Conservation (phyloP, 108 stramenopile species). For the Cyclostephanos invisitatus region DNA sequence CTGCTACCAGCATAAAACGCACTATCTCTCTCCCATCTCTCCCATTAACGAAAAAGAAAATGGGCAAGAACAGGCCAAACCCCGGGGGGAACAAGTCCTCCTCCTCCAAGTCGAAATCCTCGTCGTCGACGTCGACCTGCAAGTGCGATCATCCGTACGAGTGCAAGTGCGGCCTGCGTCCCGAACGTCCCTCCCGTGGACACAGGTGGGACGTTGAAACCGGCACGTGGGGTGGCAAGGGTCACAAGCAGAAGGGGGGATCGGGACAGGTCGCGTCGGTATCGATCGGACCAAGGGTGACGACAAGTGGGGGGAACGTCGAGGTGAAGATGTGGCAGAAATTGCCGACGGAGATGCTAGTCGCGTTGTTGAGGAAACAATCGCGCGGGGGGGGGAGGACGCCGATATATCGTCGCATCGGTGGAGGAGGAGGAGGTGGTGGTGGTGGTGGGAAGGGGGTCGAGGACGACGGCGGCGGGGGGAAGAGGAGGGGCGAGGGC, state of each 20-base stretch:
- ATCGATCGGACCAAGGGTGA: constrained; percentile 58
- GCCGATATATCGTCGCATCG: constrained; percentile 50
- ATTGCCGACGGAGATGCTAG: constrained; percentile 74
- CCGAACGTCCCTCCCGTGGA: constrained; percentile 15
- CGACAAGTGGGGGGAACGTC: constrained; percentile 63
- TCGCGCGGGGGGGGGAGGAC: constrained; percentile 44
- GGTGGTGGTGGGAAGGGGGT: not conserved
- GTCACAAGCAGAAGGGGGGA: constrained; percentile 86
- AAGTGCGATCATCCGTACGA: not conserved
- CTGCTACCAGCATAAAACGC: too few relatives aligned
- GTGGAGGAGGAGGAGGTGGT: not conserved
- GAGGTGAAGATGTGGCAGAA: constrained; percentile 86
- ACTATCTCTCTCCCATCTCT: too few relatives aligned
- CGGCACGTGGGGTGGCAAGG: constrained; percentile 87
- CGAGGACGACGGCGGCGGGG: constrained; percentile 21
- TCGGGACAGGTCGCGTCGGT: constrained; percentile 62
- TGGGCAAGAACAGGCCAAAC: too few relatives aligned
- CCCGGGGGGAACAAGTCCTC: too few relatives aligned
- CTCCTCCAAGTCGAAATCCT: not conserved
- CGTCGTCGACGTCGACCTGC: not conserved
- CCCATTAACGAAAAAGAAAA: too few relatives aligned
- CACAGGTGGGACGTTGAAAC: constrained; percentile 82
- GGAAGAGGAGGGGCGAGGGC: too few relatives aligned
- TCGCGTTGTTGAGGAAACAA: constrained; percentile 60
- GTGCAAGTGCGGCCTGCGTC: not conserved